phyloP scores from a whole-genome alignment of 73 alveolate species.

The Stentor coeruleus region DNA sequence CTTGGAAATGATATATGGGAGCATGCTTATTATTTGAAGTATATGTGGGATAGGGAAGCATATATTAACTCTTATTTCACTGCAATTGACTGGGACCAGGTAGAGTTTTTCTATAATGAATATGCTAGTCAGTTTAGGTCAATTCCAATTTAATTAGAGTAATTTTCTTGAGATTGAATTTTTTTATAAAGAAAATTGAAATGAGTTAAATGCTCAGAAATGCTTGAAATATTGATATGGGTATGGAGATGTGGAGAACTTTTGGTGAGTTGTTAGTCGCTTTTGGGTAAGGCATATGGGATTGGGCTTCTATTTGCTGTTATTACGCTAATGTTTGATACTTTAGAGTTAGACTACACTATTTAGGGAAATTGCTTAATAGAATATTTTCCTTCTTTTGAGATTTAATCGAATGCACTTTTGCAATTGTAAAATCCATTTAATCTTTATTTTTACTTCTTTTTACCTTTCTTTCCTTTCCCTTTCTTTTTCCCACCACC shows the following conservation, averaged over 20 bases:
- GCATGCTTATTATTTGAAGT: constrained; percentile 36
- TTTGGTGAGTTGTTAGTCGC: no score
- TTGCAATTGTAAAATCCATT: no score
- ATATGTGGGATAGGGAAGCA: neutral
- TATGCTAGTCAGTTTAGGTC: constrained; percentile 23
- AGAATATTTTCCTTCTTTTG: no score
- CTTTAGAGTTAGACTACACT: no score
- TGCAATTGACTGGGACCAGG: constrained; percentile 26
- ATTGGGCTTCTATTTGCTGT: no score
- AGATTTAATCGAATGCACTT: no score
- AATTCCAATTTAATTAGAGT: constrained; percentile 15
- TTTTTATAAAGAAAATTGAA: neutral
- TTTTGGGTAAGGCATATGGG: no score
- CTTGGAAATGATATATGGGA: constrained; percentile 33
- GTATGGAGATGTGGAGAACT: no score
- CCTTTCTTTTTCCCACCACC: neutral
- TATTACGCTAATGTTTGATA: no score
- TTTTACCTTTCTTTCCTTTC: constrained; percentile 17
- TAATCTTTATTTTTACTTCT: no score
- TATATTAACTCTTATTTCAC: constrained; percentile 15
- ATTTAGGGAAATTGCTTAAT: no score
- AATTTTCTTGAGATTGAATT: neutral
- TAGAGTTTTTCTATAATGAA: constrained; percentile 17
- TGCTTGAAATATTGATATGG: no score
- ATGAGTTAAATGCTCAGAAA: neutral